These are phyloP conservation scores for Parastagonospora avenae DNA, from an alignment of 2,329 filamentous ascomycete species.

Conservation along the genomic window DNA sequence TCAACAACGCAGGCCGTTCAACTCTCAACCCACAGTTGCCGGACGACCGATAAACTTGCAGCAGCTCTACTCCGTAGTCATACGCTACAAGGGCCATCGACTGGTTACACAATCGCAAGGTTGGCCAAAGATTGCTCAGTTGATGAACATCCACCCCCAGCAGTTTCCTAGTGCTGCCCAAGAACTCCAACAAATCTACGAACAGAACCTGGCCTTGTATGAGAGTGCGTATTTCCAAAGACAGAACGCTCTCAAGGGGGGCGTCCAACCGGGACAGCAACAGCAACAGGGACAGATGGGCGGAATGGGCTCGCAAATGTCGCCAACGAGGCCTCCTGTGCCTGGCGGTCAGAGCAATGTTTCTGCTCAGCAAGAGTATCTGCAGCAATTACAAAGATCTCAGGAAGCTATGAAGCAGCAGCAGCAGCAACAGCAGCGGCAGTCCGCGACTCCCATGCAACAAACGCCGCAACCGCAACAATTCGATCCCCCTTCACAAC, in stretches of 20 bases:
- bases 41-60: slow-evolving; percentile 77
- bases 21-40: slow-evolving; percentile 73
- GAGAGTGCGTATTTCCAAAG: slow-evolving; percentile 70
- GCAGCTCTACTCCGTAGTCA: slow-evolving; percentile 76
- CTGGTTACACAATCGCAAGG: slow-evolving; percentile 70
- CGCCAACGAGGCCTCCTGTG: slow-evolving; percentile 39
- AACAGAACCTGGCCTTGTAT: slow-evolving; percentile 75
- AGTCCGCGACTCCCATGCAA: slow-evolving; percentile 26
- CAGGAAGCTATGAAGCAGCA: slow-evolving; percentile 47
- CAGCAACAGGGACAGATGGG: slow-evolving; percentile 19
- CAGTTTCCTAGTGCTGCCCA: slow-evolving; percentile 66
- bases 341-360: slow-evolving; percentile 48
- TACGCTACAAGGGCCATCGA: slow-evolving; percentile 78
- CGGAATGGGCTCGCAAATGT: slow-evolving; percentile 40
- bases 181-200: slow-evolving; percentile 74
- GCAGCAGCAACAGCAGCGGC: slow-evolving; percentile 34
- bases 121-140: slow-evolving; percentile 74
- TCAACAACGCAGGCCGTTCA: slow-evolving; percentile 72
- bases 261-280: slow-evolving; percentile 34
- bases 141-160: slow-evolving; percentile 49
- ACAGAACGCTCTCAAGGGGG: slow-evolving; percentile 54
- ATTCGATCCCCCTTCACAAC: slow-evolving; percentile 36
- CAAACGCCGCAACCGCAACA: slow-evolving; percentile 28
- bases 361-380: slow-evolving; percentile 55
- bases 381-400: slow-evolving; percentile 50